phyloP scores from a whole-genome alignment of 306 rosid genomes.

The Medicago arabica region DNA sequence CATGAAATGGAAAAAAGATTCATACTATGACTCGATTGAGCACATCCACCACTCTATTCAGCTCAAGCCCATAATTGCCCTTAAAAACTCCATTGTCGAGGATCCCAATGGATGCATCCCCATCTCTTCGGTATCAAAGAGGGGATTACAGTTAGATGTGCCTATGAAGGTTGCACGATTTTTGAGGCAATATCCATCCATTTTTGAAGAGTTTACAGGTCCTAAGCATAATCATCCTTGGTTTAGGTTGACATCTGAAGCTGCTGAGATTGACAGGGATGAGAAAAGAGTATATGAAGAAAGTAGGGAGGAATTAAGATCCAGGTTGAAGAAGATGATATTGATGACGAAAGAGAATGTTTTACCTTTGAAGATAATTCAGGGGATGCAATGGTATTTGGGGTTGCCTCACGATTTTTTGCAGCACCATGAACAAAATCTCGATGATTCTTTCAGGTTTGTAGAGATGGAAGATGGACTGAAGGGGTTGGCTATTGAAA shows the following conservation, averaged over 20 bases:
- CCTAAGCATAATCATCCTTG: slow-evolving; percentile 77
- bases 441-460: slow-evolving; percentile 72
- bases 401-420: slow-evolving; percentile 82
- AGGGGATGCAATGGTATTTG: slow-evolving; percentile 92
- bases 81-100: slow-evolving; percentile 71
- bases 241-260: slow-evolving; percentile 87
- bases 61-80: slow-evolving; percentile 71
- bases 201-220: slow-evolving; percentile 83
- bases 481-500: slow-evolving; percentile 62
- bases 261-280: slow-evolving; percentile 70
- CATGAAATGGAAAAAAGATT: slow-evolving; percentile 92
- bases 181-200: slow-evolving; percentile 81
- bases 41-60: slow-evolving; percentile 67
- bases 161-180: slow-evolving; percentile 79
- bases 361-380: slow-evolving; percentile 77
- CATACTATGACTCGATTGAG: slow-evolving; percentile 71
- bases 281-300: slow-evolving; percentile 71
- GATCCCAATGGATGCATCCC: slow-evolving; percentile 79
- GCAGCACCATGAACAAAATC: slow-evolving; percentile 55
- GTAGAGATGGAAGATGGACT: slow-evolving; percentile 83
- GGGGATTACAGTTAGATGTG: slow-evolving; percentile 61
- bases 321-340: slow-evolving; percentile 78
- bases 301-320: slow-evolving; percentile 62
- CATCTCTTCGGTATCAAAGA: slow-evolving; percentile 75
- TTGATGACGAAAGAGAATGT: slow-evolving; percentile 71